Evolutionary conservation across 352 stramenopile species (phyloP).

Genomic region (Pythium chondricola): DNA sequence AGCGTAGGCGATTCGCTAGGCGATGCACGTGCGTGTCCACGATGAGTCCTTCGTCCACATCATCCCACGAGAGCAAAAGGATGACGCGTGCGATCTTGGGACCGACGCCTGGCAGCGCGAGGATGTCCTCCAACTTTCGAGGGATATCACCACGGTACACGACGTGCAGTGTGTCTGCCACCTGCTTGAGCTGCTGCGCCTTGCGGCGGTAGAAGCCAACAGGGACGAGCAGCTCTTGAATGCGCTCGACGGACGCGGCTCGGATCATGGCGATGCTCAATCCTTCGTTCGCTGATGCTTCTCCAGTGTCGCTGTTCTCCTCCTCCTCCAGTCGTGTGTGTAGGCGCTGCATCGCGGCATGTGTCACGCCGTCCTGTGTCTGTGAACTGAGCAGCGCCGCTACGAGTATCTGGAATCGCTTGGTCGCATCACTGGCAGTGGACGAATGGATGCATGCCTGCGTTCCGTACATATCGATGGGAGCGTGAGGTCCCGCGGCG

Average conservation of each 20-base stretch:
- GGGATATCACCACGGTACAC: constrained; percentile 47
- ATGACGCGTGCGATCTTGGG: constrained; percentile 73
- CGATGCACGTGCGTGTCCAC: constrained; percentile 80
- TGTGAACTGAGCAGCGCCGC: constrained; percentile 66
- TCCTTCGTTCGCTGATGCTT: constrained; percentile 20
- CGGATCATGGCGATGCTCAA: constrained; percentile 44
- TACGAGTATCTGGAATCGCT: constrained; percentile 62
- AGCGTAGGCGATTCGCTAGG: constrained; percentile 51
- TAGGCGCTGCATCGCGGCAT: constrained; percentile 64
- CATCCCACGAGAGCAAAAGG: constrained; percentile 50
- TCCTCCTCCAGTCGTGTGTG: constrained; percentile 23
- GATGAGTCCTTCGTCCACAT: constrained; percentile 52
- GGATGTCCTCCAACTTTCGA: constrained; percentile 29
- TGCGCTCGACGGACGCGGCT: constrained; percentile 18
- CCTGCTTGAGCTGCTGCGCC: constrained; percentile 48
- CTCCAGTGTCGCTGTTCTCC: not conserved
- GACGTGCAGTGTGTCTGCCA: constrained; percentile 34
- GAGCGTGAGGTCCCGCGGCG: constrained; percentile 23
- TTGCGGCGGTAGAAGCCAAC: constrained; percentile 76
- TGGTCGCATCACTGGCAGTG: not conserved
- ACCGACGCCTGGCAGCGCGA: constrained; percentile 52
- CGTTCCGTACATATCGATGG: constrained; percentile 66
- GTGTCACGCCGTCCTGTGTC: constrained; percentile 62
- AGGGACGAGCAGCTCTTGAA: constrained; percentile 49
- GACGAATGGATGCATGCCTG: constrained; percentile 42